phyloP scores from a whole-genome alignment of 202 grass and related monocot genomes.

The Cymbopogon flexuosus region DNA sequence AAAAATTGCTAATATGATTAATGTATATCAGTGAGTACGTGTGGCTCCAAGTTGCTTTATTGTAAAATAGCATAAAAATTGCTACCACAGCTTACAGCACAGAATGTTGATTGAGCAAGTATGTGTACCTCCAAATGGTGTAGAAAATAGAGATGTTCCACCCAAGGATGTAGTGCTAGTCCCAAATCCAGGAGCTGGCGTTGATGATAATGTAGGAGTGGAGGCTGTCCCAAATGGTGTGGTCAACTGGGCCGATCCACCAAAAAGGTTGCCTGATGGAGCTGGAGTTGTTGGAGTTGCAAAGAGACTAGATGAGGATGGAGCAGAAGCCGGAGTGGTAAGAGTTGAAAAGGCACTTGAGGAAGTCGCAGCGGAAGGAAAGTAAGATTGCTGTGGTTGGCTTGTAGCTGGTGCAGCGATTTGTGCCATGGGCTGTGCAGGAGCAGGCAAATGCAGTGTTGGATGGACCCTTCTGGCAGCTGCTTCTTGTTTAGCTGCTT shows the following conservation, averaged over 20 bases:
- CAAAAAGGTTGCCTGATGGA: conserved; percentile 47
- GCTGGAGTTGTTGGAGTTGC: conserved; percentile 47
- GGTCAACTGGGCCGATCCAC: conserved; percentile 50
- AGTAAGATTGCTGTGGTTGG: conserved; percentile 49
- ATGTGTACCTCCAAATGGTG: conserved; percentile 58
- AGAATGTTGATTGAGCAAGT: not conserved
- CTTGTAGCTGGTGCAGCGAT: conserved; percentile 37
- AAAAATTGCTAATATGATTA: not conserved
- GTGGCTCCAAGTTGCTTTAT: not conserved
- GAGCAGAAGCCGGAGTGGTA: conserved; percentile 48
- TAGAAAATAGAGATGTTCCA: conserved; percentile 63
- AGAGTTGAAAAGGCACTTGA: conserved; percentile 50
- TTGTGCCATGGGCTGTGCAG: conserved; percentile 54
- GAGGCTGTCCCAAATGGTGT: conserved; percentile 78
- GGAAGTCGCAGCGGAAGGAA: conserved; percentile 23
- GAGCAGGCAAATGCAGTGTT: conserved; percentile 80
- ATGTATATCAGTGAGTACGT: not conserved
- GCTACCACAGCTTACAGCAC: not conserved
- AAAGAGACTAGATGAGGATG: conserved; percentile 64
- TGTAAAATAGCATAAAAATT: conserved; percentile 1
- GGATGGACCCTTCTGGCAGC: conserved; percentile 86
- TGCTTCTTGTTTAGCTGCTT: conserved; percentile 76
- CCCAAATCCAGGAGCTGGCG: conserved; percentile 62
- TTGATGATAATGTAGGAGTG: conserved; percentile 54
- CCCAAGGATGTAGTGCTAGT: conserved; percentile 43